Conservation (phyloP, 441 rosid species). For the Cnidoscolus chayamansa region DNA sequence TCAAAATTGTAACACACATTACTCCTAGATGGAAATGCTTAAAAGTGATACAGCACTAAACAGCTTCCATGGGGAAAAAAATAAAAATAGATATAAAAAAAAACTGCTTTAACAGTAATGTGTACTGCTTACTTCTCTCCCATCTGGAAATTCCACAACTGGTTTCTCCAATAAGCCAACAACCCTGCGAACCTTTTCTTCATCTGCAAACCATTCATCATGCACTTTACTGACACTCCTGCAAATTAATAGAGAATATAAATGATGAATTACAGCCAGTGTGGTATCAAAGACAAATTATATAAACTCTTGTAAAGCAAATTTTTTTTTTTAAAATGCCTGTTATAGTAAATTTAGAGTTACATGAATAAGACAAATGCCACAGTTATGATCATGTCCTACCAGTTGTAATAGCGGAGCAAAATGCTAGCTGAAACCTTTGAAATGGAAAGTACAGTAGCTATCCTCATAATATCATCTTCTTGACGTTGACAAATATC, state of each 20-base stretch:
- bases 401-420: slow-evolving; percentile 81
- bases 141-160: slow-evolving; percentile 44
- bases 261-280: background rate
- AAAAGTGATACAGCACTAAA: slow-evolving; percentile 8
- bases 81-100: background rate
- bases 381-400: slow-evolving; percentile 2
- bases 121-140: slow-evolving; percentile 45
- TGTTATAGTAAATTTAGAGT: too few relatives aligned
- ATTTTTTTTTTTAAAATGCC: background rate
- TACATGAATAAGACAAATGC: too few relatives aligned
- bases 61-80: background rate
- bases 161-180: slow-evolving; percentile 76
- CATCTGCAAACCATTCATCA: slow-evolving; percentile 94
- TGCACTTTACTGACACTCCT: slow-evolving; percentile 91
- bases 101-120: slow-evolving; percentile 5
- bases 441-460: slow-evolving; percentile 72
- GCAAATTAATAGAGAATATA: slow-evolving; percentile 12
- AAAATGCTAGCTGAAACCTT: slow-evolving; percentile 53
- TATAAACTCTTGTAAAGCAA: background rate
- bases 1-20: slow-evolving; percentile 9
- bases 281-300: slow-evolving; percentile 6
- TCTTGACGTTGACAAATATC: slow-evolving; percentile 68
- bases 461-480: slow-evolving; percentile 63
- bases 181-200: slow-evolving; percentile 62
- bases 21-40: slow-evolving; percentile 13